Evolutionary conservation across 1,284 basidiomycete genomes (phyloP), one percentile per base, ranked within the genome.

Genomic region (Microbotryum violaceum): DNA sequence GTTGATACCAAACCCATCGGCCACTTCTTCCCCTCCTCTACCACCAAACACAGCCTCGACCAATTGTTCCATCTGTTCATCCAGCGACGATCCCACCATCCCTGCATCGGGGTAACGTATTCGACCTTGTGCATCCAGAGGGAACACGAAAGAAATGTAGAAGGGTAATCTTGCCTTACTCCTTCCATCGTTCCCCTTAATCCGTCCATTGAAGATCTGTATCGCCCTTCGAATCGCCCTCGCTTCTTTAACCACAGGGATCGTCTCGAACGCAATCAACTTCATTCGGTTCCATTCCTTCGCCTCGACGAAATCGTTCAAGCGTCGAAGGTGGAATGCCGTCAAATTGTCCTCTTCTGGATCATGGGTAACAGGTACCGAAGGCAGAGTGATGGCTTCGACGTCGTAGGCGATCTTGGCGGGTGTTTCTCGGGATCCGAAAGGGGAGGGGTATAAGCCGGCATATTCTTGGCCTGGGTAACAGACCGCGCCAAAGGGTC

Each of bases 391-490:
- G 7, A 55, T 44, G 7, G 57, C 57, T 9, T 48, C 54, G 46
- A 50, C 37, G 5, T 63, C 63, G 14, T 42, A 59, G 16, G 57
- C 21, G 16, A 54, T 10, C 4, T n/a, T 25, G 16, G 56, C 53
- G 2, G 57, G 55, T 4, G 56, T 46, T 18, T 25, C 23, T 9
- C 47, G 42, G 7, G 62, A 49, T 20, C 60, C 58, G 47, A 62
- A 70, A 1, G 70, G 68, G 1, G 59, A 27, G 6, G 67, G 67
- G 65, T 71, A 71, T n/a, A 56, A 49, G 5, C 70, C 70, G n/a
- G 54, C 60, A 63, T 71, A 71, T 29, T 71, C 70, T 49, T 65
- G 68, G 1, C 66, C 68, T 1, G 70, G 70, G 29, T 58, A 59
- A 42, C 66, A 62, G 9, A 60, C 54, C 12, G 70, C 62, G 12